A percentile compares a stretch with the other conserved stretches of the same genome.
phyloP scores from a whole-genome alignment of 1,284 basidiomycete genomes.

The Tausonia pullulans region DNA sequence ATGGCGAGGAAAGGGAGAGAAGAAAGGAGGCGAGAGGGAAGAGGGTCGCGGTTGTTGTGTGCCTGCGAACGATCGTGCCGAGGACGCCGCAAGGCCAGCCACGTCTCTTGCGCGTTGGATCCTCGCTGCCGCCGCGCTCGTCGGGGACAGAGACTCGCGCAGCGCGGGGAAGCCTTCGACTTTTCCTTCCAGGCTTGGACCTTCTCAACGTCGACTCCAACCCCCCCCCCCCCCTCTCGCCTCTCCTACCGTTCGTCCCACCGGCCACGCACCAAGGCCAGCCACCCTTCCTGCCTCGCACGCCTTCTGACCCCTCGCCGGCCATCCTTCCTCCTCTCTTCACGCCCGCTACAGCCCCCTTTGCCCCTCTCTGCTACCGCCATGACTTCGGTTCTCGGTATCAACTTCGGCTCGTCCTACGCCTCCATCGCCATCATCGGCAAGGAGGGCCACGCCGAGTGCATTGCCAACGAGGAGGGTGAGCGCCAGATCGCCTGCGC shows the following conservation, averaged over 20 bases:
- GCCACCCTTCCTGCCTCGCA: too few species aligned
- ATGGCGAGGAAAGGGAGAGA: background rate
- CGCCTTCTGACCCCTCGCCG: background rate
- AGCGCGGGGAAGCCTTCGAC: too few species aligned
- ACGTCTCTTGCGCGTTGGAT: too few species aligned
- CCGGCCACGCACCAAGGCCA: background rate
- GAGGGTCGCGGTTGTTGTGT: too few species aligned
- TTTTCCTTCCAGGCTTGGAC: background rate
- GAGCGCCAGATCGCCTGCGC: conserved; percentile 96
- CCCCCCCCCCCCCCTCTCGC: background rate
- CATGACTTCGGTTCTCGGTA: conserved; percentile 48
- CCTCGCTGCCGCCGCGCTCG: too few species aligned
- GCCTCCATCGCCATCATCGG: conserved; percentile 91
- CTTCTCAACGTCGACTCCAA: background rate
- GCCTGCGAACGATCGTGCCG: too few species aligned
- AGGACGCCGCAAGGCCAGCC: too few species aligned
- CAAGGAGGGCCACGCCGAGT: conserved; percentile 84
- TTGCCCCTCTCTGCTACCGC: background rate
- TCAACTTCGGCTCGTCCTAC: conserved; percentile 95
- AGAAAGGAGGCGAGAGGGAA: background rate
- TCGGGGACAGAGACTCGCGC: too few species aligned
- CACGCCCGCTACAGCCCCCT: background rate
- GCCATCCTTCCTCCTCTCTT: background rate
- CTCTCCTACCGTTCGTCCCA: background rate
- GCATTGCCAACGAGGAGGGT: conserved; percentile 96